A percentile compares a stretch with the other conserved stretches of the same genome.
Evolutionary conservation across 2,329 filamentous ascomycete species (phyloP).

Genomic region (Neurospora crassa): DNA sequence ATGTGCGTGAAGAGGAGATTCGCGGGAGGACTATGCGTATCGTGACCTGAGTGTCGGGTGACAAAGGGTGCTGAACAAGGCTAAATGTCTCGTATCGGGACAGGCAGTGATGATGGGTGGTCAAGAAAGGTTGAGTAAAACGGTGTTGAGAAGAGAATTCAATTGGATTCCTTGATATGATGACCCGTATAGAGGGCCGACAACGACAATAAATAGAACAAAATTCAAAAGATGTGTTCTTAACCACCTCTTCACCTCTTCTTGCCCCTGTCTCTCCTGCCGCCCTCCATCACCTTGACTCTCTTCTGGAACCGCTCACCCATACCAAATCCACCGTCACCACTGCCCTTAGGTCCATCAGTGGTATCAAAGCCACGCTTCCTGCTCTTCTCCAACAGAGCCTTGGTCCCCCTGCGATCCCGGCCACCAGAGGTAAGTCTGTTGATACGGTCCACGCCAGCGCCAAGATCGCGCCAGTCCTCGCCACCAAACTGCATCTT

Average conservation of each 20-base stretch:
- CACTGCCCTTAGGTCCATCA: conserved; percentile 62
- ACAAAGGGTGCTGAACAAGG: neutral
- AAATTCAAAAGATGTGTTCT: neutral
- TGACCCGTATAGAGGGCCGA: neutral
- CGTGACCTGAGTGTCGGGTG: neutral
- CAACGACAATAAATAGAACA: neutral
- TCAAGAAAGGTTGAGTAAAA: neutral
- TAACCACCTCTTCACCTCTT: conserved; percentile 21
- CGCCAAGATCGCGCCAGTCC: conserved; percentile 80
- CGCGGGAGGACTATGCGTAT: neutral
- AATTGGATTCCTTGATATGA: neutral
- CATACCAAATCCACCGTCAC: conserved; percentile 42
- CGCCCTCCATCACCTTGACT: conserved; percentile 44
- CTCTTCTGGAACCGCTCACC: conserved; percentile 69
- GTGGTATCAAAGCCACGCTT: conserved; percentile 62
- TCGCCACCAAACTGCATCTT: conserved; percentile 76
- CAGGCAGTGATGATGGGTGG: neutral
- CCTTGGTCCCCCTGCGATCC: conserved; percentile 44
- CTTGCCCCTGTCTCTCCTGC: conserved; percentile 35
- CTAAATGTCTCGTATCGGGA: neutral
- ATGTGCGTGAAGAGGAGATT: conserved; percentile 19
- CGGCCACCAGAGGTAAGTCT: conserved; percentile 65
- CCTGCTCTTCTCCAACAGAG: conserved; percentile 71
- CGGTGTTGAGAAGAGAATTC: neutral
- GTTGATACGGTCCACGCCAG: conserved; percentile 80